These are phyloP conservation scores for Rubus parviflorus DNA, from an alignment of 306 rosid species.

Conservation along the genomic window DNA sequence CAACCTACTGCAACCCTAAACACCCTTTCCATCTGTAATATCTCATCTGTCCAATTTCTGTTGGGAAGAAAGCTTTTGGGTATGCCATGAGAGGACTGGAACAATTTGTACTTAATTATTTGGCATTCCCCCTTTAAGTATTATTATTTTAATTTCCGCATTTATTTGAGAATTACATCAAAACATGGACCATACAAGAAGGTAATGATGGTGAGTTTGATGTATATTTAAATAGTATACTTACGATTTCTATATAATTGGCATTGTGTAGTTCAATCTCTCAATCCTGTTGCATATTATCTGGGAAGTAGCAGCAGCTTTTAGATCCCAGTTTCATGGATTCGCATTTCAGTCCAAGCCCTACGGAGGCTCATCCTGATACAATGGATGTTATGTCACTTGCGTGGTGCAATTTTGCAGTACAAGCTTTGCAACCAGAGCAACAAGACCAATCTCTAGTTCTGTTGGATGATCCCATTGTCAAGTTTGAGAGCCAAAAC, in stretches of 20 bases:
- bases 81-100: neutral
- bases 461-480: slow-evolving; percentile 48
- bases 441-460: slow-evolving; percentile 50
- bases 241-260: slow-evolving; percentile 25
- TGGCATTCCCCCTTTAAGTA: slow-evolving; percentile 10
- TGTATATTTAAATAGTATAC: slow-evolving; percentile 36
- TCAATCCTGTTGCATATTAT: neutral
- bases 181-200: neutral
- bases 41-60: slow-evolving; percentile 24
- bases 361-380: slow-evolving; percentile 83
- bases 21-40: slow-evolving; percentile 57
- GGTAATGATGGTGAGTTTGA: neutral
- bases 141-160: neutral
- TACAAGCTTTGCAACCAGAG: slow-evolving; percentile 69
- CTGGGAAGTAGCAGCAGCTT: slow-evolving; percentile 1
- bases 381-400: slow-evolving; percentile 82
- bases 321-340: slow-evolving; percentile 35
- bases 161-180: neutral
- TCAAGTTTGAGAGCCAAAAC: slow-evolving; percentile 45
- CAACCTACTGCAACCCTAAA: slow-evolving; percentile 19
- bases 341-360: slow-evolving; percentile 48
- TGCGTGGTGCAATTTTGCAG: slow-evolving; percentile 92
- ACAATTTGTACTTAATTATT: slow-evolving; percentile 12
- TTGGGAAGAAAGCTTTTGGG: slow-evolving; percentile 32
- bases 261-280: slow-evolving; percentile 11